Base-by-base conservation (phyloP, 495 filamentous ascomycete species). In the Bombardia bombarda region DNA sequence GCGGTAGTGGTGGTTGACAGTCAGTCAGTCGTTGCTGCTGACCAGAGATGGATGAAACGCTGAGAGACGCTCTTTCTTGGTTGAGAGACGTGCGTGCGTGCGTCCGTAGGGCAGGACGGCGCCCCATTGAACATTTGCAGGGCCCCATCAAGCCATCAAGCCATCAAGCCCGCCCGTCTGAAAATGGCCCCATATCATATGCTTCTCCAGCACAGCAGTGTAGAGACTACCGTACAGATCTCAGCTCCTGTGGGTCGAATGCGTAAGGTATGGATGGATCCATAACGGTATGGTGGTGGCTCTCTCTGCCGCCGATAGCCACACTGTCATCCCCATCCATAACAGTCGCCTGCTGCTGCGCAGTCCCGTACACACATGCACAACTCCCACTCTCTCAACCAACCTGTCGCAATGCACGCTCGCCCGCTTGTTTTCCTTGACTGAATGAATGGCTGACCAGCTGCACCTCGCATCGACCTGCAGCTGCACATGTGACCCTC, bases 401-500 rank as follows among this genome's bases (percentile, higher is more conserved):
- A 47, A 45, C 40, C 20, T 48, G 45, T 47, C 39, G 42, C 46
- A n/a, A 50, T 55, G 60, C 57, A 55, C 45, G 38, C 31, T 24
- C 38, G 45, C 37, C 26, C n/a, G n/a, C n/a, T n/a, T n/a, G 38
- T 26, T 16, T 24, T 28, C 38, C 32, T 32, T 43, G 40, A 44
- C 49, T 44, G 53, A n/a, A 48, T 58, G 58, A 57, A 52, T 58
- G 56, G 53, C 40, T 44, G 46, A 28, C 43, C 45, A 49, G 41
- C 42, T 56, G 61, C 61, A 55, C 42, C 46, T 43, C 45, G 42
- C 40, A 42, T 33, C 39, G 49, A 47, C 50, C 32, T 62, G 61
- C 58, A 64, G 56, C 46, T 62, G 58, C 52, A 58, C 56, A 53
- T 60, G 49, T 58, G 53, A 62, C 55, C 56, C 56, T 43, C 58